Base-by-base conservation (phyloP, 202 grass and related monocot genomes). In the Carex arenaria region DNA sequence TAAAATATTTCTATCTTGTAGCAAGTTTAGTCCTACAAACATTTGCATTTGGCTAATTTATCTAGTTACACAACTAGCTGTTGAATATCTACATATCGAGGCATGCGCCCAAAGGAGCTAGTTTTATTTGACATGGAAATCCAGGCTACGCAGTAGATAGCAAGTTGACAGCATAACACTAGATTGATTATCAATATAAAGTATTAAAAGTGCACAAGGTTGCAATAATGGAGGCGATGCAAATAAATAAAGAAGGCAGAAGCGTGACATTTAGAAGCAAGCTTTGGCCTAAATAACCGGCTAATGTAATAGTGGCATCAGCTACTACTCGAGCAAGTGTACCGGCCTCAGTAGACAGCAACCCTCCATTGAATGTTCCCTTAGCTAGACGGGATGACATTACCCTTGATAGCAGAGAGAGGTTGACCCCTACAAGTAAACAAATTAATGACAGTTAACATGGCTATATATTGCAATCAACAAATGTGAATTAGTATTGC, bases 321-420 rank as follows among this genome's bases (percentile, higher is more conserved):
- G 94, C 92, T 18, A 94, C 12, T 13, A 94, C 92, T 56, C 95
- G 92, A 71, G 91, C 91, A 67, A 95, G 83, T 2, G 95, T 93
- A 40, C 95, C 95, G 2, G 91, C 95, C 77, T 93, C 95, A 0
- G 95, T 98, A 3, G 91, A 98, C 12, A 98, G 87, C 82, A 94
- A 89, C 2, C 90, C 90, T 10, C 95, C 95, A 7, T 94, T 98
- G 81, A 91, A 98, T 59, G 95, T 98, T 36, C 95, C 95, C 52
- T 83, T 78, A 2, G 93, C 89, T 7, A 95, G 91, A 79, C 89
- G 82, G 0, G 91, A 98, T 22, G 95, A 95, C 95, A 98, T 98
- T 17, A 98, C 95, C 57, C 86, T 78, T 1, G 95, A 98, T 0
- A 98, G 89, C 66, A 98, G 86, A 34, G 95, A 95, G 10, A 98